These are phyloP conservation scores for Syzygium aromaticum DNA, from an alignment of 345 rosid species.

Conservation along the genomic window DNA sequence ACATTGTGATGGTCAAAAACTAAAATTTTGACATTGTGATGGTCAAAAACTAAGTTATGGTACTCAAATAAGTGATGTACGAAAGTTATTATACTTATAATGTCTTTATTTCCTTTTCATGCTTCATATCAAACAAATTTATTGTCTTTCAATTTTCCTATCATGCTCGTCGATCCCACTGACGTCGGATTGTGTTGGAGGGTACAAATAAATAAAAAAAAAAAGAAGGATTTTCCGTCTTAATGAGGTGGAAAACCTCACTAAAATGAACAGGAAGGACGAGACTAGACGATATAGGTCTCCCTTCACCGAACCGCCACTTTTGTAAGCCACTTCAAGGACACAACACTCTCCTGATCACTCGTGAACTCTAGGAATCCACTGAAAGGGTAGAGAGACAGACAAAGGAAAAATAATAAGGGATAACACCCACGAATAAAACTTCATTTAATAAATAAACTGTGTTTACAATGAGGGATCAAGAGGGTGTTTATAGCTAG, in stretches of 20 bases:
- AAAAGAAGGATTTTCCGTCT: too few relatives aligned
- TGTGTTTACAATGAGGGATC: not conserved
- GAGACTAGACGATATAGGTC: not conserved
- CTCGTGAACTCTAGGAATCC: not conserved
- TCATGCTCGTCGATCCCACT: not conserved
- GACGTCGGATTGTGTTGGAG: not conserved
- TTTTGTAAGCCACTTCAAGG: not conserved
- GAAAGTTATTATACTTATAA: too few relatives aligned
- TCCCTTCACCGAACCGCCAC: not conserved
- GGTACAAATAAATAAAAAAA: too few relatives aligned
- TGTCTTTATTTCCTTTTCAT: too few relatives aligned
- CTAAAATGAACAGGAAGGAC: not conserved
- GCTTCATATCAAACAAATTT: too few relatives aligned
- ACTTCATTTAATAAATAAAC: not conserved
- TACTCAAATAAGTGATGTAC: too few relatives aligned
- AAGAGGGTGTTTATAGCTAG: not conserved
- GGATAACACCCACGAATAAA: not conserved
- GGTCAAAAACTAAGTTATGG: too few relatives aligned
- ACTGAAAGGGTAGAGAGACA: not conserved
- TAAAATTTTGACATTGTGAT: too few relatives aligned
- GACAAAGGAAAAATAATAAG: not conserved
- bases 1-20: too few relatives aligned
- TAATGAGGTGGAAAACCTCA: not conserved
- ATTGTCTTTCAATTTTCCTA: not conserved
- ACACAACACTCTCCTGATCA: not conserved